phyloP scores from a whole-genome alignment of 1,284 basidiomycete genomes.

The Boletus sp. region DNA sequence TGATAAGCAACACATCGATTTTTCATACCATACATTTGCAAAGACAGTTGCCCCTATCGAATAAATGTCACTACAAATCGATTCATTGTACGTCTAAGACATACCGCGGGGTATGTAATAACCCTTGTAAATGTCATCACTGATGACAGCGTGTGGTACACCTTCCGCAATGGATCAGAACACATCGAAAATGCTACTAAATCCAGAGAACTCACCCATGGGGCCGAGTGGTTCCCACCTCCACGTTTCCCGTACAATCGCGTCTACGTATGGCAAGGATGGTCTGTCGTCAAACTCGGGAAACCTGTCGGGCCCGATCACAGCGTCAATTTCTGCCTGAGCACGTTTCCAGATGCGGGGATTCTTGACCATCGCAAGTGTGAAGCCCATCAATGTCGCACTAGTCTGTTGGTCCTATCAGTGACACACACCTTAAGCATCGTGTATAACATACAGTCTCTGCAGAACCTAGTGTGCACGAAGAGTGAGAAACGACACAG shows the following conservation, averaged over 20 bases:
- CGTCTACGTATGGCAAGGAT: conserved; percentile 13
- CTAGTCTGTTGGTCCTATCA: not conserved
- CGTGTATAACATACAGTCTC: conserved; percentile 16
- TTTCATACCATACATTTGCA: conserved; percentile 10
- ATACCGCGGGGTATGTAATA: conserved; percentile 1
- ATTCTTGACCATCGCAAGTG: conserved; percentile 35
- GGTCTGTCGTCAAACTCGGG: conserved; percentile 24
- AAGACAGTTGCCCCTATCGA: conserved; percentile 10
- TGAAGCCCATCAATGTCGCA: conserved; percentile 20
- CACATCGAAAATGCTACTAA: too few relatives aligned
- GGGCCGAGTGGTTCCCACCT: conserved; percentile 23
- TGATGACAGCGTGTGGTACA: not conserved
- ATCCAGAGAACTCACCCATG: not conserved
- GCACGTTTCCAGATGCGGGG: conserved; percentile 27
- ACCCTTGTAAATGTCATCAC: not conserved
- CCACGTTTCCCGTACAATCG: conserved; percentile 35
- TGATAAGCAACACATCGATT: not conserved
- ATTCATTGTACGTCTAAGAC: not conserved
- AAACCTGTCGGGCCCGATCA: conserved; percentile 34
- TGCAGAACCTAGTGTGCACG: not conserved
- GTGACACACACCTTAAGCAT: not conserved
- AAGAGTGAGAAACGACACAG: not conserved
- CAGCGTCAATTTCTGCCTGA: conserved; percentile 22
- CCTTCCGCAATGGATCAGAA: not conserved
- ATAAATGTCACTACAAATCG: not conserved